phyloP scores from a whole-genome alignment of 495 filamentous ascomycete genomes.

The Bombardia bombarda region DNA sequence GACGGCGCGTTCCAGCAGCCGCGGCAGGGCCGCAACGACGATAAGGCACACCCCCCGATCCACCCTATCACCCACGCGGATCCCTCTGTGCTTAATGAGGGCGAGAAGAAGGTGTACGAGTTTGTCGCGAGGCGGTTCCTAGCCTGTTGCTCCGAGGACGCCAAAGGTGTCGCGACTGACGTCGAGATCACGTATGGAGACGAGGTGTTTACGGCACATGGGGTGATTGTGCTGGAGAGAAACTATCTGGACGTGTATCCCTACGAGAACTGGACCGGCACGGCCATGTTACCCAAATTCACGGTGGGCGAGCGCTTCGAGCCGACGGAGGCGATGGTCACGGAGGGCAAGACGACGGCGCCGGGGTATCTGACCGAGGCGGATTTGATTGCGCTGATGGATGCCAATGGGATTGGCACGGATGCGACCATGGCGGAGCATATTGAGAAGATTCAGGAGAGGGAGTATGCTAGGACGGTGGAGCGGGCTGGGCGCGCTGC shows the following conservation, averaged over 20 bases:
- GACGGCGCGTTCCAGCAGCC: conserved; percentile 75
- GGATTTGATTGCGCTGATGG: conserved; percentile 96
- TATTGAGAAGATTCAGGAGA: conserved; percentile 87
- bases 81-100: conserved; percentile 50
- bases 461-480: conserved; percentile 68
- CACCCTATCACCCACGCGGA: conserved; percentile 80
- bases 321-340: conserved; percentile 82
- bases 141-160: conserved; percentile 93
- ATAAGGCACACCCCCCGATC: conserved; percentile 95
- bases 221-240: conserved; percentile 74
- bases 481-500: conserved; percentile 31
- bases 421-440: conserved; percentile 99
- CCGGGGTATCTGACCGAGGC: conserved; percentile 90
- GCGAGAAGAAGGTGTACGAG: conserved; percentile 78
- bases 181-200: conserved; percentile 80
- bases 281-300: conserved; percentile 72
- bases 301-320: conserved; percentile 70
- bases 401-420: conserved; percentile 96
- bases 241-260: conserved; percentile 96
- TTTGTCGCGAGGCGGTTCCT: conserved; percentile 92
- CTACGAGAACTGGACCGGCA: conserved; percentile 93
- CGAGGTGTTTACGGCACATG: conserved; percentile 71
- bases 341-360: conserved; percentile 75
- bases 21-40: conserved; percentile 76
- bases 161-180: conserved; percentile 72